Evolutionary conservation across 208 protist genomes (phyloP).

Genomic region (Acanthamoeba sp.): DNA sequence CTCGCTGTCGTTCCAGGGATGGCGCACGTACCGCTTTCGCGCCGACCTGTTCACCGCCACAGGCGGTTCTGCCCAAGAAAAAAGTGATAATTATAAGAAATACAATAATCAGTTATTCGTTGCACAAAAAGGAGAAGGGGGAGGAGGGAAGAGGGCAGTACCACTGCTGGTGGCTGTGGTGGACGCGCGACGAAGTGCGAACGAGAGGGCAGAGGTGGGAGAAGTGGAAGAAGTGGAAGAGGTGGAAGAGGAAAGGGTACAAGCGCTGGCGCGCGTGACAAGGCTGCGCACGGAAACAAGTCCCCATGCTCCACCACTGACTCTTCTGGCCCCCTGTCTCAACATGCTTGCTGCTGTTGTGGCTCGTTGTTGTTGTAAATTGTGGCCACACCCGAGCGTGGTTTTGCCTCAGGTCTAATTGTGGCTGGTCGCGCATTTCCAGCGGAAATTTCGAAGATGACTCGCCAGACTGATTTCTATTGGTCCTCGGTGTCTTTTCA

Average conservation of each 20-base stretch:
- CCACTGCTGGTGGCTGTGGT: no score
- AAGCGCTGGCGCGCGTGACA: background rate
- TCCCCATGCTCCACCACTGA: background rate
- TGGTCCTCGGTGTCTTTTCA: no score
- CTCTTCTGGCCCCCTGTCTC: background rate
- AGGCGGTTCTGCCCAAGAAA: background rate
- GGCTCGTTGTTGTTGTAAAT: background rate
- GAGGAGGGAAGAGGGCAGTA: no score
- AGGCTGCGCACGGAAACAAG: background rate
- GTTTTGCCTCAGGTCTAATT: no score
- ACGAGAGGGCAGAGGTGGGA: background rate
- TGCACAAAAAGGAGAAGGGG: no score
- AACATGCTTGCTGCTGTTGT: background rate
- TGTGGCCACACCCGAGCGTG: background rate
- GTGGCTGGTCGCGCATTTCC: no score
- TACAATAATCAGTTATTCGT: no score
- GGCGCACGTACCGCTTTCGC: background rate
- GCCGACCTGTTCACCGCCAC: constrained; percentile 8
- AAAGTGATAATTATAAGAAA: no score
- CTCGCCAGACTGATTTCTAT: no score
- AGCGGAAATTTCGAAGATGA: no score
- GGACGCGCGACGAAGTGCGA: background rate
- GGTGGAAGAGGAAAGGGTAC: background rate
- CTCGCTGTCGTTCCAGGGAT: constrained; percentile 17
- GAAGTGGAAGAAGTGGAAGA: background rate